Evolutionary conservation across 2,329 filamentous ascomycete genomes (phyloP), one percentile per base, ranked within the genome.

Genomic region (Colletotrichum graminicola): DNA sequence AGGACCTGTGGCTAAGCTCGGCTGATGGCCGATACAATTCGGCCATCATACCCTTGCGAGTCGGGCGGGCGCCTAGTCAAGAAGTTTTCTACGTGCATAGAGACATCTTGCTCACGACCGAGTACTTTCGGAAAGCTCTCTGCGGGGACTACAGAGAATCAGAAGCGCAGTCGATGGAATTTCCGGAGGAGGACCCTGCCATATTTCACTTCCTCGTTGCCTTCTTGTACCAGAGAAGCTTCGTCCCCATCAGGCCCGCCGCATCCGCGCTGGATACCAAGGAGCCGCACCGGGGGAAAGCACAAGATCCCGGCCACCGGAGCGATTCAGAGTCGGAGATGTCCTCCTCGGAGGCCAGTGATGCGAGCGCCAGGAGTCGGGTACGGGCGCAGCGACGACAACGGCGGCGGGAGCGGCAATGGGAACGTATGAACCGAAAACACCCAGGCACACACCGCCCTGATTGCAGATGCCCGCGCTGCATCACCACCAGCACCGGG

Each of bases 121-220:
- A 84, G 64, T 88, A 84, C 79, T 88, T 88, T 75, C 80, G 80
- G 62, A 86, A 81, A 72, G 85, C 85, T 18, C 79, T 88, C 8
- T 83, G 83, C 70, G 85, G 85, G 45, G 78, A 79, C 34, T 88
- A 87, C 73, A 80, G 75, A 62, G 86, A 88, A 74, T 81, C 84
- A 2, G 79, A 78, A 26, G 79, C 82, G 21, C 84, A 86, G 72
- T 80, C 81, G 18, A 82, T 88, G 62, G 80, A 85, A 74, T 77
- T 88, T 1, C 85, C 84, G 0, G 85, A 87, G 68, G 86, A 88
- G 71, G 81, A 87, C 73, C 84, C 86, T 3, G 81, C 82, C 65
- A 82, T 86, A 57, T 88, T 88, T 72, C 84, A 86, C 68, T 86
- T 87, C 72, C 76, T 88, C 52, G 78, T 88, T 45, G 84, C 84